Conservation (phyloP, 2,329 filamentous ascomycete species). For the Diplodia intermedia region DNA sequence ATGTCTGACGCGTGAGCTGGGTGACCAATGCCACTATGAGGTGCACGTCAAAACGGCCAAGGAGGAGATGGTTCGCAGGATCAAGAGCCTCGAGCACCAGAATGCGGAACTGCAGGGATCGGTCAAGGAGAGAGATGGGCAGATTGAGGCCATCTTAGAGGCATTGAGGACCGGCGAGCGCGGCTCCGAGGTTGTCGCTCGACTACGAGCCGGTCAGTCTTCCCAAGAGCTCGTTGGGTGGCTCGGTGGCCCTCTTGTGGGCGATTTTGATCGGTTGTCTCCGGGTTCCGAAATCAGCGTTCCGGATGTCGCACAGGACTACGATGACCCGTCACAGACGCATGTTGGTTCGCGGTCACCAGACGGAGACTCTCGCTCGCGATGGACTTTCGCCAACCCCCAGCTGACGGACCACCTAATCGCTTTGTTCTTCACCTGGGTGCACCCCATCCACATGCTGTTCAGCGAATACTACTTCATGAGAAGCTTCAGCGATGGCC, state of each 20-base stretch:
- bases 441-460: slow-evolving; percentile 43
- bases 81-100: slow-evolving; percentile 38
- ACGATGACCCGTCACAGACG: slow-evolving; percentile 12
- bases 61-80: slow-evolving; percentile 40
- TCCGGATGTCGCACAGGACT: slow-evolving; percentile 33
- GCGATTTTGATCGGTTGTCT: slow-evolving; percentile 27
- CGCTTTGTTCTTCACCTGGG: slow-evolving; percentile 42
- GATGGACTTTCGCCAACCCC: slow-evolving; percentile 38
- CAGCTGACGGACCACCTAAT: slow-evolving; percentile 39
- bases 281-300: slow-evolving; percentile 34
- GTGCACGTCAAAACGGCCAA: slow-evolving; percentile 43
- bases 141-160: slow-evolving; percentile 36
- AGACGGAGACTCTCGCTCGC: slow-evolving; percentile 4
- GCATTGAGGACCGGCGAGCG: slow-evolving; percentile 37
- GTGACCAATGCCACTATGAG: slow-evolving; percentile 40
- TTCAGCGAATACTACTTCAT: slow-evolving; percentile 42
- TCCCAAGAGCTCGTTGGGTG: slow-evolving; percentile 37
- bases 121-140: slow-evolving; percentile 34
- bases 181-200: slow-evolving; percentile 36
- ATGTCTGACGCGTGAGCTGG: slow-evolving; percentile 37
- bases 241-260: slow-evolving; percentile 34
- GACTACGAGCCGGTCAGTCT: slow-evolving; percentile 36
- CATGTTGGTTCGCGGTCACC: slow-evolving; percentile 11
- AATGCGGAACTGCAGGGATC: slow-evolving; percentile 37
- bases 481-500: slow-evolving; percentile 35